A percentile compares a stretch with the other conserved stretches of the same genome.
Conservation (phyloP, 805 yeast genomes). For the Blastobotrys muscicola region DNA sequence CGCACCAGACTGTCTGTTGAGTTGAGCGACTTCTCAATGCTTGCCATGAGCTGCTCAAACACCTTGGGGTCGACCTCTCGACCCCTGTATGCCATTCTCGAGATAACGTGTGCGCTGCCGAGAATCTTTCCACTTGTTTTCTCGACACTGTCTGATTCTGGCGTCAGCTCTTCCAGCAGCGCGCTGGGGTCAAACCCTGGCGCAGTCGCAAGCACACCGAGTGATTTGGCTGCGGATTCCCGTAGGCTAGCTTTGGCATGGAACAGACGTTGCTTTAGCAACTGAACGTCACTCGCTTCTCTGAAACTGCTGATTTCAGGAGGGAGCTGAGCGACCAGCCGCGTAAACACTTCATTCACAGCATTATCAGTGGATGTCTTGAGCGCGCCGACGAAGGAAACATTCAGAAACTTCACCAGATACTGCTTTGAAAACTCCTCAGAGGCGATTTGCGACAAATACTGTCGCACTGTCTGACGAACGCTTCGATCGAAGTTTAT, state of each 20-base stretch:
- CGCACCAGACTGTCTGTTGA: conserved; percentile 1
- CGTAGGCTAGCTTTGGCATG: conserved; percentile 11
- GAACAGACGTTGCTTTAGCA: conserved; percentile 1
- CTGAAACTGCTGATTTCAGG: conserved; percentile 8
- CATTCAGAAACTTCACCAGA: conserved; percentile 22
- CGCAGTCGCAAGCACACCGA: conserved; percentile 36
- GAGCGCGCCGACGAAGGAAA: conserved; percentile 30
- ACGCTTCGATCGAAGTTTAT: conserved; percentile 51
- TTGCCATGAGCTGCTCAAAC: too few species aligned
- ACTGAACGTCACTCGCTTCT: not conserved
- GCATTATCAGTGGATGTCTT: not conserved
- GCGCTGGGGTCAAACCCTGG: conserved; percentile 20
- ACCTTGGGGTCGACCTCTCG: not conserved
- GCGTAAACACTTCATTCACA: conserved; percentile 7
- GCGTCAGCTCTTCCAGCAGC: conserved; percentile 3
- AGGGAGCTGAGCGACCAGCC: conserved; percentile 15
- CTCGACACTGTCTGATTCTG: conserved; percentile 26
- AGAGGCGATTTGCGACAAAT: conserved; percentile 12
- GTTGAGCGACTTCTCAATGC: not conserved
- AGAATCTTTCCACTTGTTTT: not conserved
- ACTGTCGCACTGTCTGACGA: conserved; percentile 21
- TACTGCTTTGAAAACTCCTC: not conserved
- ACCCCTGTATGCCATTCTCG: not conserved
- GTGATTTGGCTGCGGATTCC: conserved; percentile 33
- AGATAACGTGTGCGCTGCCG: not conserved